These are phyloP conservation scores for Liquidambar formosana DNA, from an alignment of 164 flowering plant species.

Conservation along the genomic window DNA sequence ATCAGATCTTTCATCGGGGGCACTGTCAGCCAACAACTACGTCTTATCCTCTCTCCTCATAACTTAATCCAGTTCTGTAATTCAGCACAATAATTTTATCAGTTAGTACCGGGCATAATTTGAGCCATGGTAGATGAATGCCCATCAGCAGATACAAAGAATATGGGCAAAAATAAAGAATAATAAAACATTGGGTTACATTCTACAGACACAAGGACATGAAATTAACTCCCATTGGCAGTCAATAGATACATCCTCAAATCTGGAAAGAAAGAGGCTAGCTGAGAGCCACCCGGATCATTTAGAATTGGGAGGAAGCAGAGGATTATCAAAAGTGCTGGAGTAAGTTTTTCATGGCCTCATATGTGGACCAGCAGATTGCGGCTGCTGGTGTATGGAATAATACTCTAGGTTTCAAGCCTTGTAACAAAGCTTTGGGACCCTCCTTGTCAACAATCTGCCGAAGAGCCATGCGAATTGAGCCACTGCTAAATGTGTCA, in stretches of 20 bases:
- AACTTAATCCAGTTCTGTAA: no score
- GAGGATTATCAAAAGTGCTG: not conserved
- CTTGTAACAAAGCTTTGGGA: conserved; percentile 4
- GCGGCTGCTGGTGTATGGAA: conserved; percentile 3
- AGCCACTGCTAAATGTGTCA: not conserved
- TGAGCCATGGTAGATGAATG: no score
- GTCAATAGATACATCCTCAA: not conserved
- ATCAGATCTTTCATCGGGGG: no score
- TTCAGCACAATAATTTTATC: no score
- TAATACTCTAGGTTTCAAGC: not conserved
- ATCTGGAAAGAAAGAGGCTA: not conserved
- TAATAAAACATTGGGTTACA: not conserved
- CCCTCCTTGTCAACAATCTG: conserved; percentile 3
- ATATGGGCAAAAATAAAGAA: not conserved
- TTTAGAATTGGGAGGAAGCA: no score
- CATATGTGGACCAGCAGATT: conserved; percentile 5
- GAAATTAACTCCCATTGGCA: not conserved
- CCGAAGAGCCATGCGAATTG: conserved; percentile 1
- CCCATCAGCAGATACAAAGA: not conserved
- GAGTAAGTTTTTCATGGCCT: conserved; percentile 7
- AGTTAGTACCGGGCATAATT: no score
- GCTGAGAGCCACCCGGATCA: not conserved
- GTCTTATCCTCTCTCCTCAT: no score
- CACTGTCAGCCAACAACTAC: no score
- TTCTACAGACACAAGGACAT: not conserved